Percentiles rank a stretch among this genome's conserved stretches.
phyloP scores from a whole-genome alignment of 169 alveolate genomes.

The Amoebophrya sp. region DNA sequence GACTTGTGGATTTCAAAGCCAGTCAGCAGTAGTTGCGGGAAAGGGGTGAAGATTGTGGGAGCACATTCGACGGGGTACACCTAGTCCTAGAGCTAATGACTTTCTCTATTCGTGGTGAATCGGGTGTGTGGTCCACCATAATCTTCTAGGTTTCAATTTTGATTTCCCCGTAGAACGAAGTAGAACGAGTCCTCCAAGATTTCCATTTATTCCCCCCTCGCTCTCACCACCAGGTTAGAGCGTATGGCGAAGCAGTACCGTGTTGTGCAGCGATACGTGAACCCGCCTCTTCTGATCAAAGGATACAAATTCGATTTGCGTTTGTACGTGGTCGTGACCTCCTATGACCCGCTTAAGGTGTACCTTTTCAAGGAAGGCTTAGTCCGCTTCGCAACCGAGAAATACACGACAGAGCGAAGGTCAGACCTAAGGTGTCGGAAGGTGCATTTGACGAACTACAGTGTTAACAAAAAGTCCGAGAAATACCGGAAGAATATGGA shows the following conservation, averaged over 20 bases:
- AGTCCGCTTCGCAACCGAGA: conserved; percentile 79
- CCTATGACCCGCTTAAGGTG: conserved; percentile 78
- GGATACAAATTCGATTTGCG: conserved; percentile 89
- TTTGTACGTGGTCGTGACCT: conserved; percentile 76
- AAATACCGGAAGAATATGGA: conserved; percentile 59
- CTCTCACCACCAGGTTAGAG: background rate
- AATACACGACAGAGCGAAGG: conserved; percentile 42
- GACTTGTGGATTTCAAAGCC: background rate
- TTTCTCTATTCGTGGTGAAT: too few species aligned
- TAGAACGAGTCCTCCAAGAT: too few species aligned
- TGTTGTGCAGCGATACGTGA: background rate
- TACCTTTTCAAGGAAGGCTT: conserved; percentile 80
- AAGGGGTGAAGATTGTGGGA: background rate
- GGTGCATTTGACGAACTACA: conserved; percentile 77
- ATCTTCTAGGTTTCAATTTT: too few species aligned
- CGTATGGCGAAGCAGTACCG: conserved; percentile 4
- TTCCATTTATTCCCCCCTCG: too few species aligned
- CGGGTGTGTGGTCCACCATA: too few species aligned
- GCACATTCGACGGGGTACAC: too few species aligned
- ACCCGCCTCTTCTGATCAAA: conserved; percentile 75
- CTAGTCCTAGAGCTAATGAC: too few species aligned
- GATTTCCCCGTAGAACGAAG: too few species aligned
- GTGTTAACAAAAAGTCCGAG: conserved; percentile 66
- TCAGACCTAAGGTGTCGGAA: conserved; percentile 48
- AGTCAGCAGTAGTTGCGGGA: background rate